Percentiles rank a stretch among this genome's conserved stretches.
Conservation (phyloP, 208 protist genomes). For the Trypanosoma cruzi region DNA sequence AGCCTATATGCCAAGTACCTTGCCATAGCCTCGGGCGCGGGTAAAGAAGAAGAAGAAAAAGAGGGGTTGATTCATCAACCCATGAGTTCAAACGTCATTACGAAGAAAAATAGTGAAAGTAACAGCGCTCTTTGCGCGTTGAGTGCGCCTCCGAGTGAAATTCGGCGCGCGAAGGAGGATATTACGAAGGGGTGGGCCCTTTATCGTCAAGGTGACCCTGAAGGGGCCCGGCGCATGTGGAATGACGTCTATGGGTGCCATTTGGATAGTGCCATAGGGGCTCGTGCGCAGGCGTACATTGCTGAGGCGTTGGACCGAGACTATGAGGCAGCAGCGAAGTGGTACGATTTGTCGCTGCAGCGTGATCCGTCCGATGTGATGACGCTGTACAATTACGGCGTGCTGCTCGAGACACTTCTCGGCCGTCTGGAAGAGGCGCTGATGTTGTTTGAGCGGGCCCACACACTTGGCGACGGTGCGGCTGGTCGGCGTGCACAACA, state of each 20-base stretch:
- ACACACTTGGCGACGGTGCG: conserved; percentile 50
- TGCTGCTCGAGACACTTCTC: conserved; percentile 73
- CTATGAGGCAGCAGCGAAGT: conserved; percentile 52
- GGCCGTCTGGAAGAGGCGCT: conserved; percentile 47
- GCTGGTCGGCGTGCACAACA: conserved; percentile 57
- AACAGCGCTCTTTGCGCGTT: not conserved
- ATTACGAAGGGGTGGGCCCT: conserved; percentile 63
- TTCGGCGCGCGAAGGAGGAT: conserved; percentile 18
- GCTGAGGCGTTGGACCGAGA: conserved; percentile 75
- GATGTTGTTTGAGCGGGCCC: conserved; percentile 52
- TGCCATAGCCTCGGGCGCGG: conserved; percentile 14
- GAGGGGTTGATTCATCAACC: not conserved
- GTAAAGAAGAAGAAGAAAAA: not conserved
- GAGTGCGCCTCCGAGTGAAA: conserved; percentile 4
- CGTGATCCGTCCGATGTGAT: conserved; percentile 70
- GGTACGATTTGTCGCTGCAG: conserved; percentile 59
- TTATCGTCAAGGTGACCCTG: conserved; percentile 51
- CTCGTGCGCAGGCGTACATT: conserved; percentile 66
- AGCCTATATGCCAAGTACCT: conserved; percentile 45
- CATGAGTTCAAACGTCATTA: not conserved
- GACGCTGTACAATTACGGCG: conserved; percentile 85
- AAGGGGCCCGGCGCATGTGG: conserved; percentile 56
- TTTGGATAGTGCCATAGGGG: conserved; percentile 46
- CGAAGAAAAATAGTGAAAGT: not conserved
- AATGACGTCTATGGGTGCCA: conserved; percentile 34